Base-by-base conservation (phyloP, 2,329 filamentous ascomycete species). In the Clonostachys solani region DNA sequence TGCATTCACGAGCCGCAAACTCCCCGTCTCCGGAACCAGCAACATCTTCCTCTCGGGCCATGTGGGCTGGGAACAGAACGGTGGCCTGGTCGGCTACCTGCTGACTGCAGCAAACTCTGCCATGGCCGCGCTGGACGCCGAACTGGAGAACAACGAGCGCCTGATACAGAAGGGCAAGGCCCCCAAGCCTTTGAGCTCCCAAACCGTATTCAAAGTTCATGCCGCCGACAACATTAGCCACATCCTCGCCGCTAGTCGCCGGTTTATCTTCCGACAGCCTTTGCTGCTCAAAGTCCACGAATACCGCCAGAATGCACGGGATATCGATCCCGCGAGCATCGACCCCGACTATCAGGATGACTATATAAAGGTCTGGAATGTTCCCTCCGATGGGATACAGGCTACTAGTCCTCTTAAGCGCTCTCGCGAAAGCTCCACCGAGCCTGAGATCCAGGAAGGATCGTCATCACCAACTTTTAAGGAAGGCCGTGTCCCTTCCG, bases 231-330 rank as follows among this genome's bases (percentile, higher is more conserved):
- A 97, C 61, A 66, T 97, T 47, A 80, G 83, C 42, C 86, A 96
- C 60, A 77, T 82, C 6, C 66, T 99, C 48, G 92, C 90, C n/a
- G 89, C 91, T 1, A 85, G 87, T 15, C 80, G 94, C 42, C 75
- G 84, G 33, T 96, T 96, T 65, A 82, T 97, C 44, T 92, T 96
- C 57, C 80, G 94, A 36, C 91, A 89, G 56, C 86, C 89, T 1
- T 77, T 95, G 61, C 86, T 86, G 0, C 68, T 96, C n/a, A 72
- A 70, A 33, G 75, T 86, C 2, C 75, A 81, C 52, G 94, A 99
- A 64, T 78, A 88, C 43, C 68, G 72, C 38, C 56, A 67, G 10
- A 72, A 78, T 45, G 64, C 69, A 6, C 63, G 70, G 9, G 46
- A 54, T 6, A 50, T 52, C 4, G 50, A 54, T n/a, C 46, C 58